These are phyloP conservation scores for Yamadazyma taylorii DNA, from an alignment of 1,139 yeast species.

Conservation along the genomic window DNA sequence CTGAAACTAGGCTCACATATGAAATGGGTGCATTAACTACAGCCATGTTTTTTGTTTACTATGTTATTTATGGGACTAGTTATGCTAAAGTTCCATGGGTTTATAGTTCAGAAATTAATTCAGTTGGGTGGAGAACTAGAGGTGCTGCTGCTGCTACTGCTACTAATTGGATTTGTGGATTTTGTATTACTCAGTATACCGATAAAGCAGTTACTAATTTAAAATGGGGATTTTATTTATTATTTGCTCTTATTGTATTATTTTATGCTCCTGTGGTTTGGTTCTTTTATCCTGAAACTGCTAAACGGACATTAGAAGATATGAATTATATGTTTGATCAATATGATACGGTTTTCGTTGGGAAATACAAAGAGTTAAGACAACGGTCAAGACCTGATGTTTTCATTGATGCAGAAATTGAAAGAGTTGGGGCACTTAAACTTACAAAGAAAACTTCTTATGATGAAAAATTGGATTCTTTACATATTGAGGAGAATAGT, in stretches of 20 bases:
- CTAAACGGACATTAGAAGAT: conserved; percentile 62
- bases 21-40: conserved; percentile 48
- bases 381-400: conserved; percentile 16
- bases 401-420: conserved; percentile 18
- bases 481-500: not conserved
- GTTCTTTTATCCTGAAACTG: conserved; percentile 57
- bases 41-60: conserved; percentile 42
- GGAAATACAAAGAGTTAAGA: conserved; percentile 15
- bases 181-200: conserved; percentile 49
- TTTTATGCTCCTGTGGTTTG: conserved; percentile 18
- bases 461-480: conserved; percentile 8
- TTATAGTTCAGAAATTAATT: conserved; percentile 54
- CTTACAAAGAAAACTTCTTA: conserved; percentile 2
- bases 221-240: conserved; percentile 26
- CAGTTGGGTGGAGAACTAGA: conserved; percentile 51
- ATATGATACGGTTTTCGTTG: conserved; percentile 18
- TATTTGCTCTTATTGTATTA: conserved; percentile 16
- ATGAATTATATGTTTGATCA: conserved; percentile 36
- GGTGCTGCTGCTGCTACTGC: conserved; percentile 49
- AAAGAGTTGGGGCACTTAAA: conserved; percentile 14
- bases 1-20: conserved; percentile 25
- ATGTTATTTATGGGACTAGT: conserved; percentile 29
- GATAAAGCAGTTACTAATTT: conserved; percentile 42
- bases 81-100: conserved; percentile 43
- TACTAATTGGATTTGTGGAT: conserved; percentile 48